A percentile compares a stretch with the other conserved stretches of the same genome.
Conservation (phyloP, 2,329 filamentous ascomycete genomes). For the Aspergillus quadricinctus region DNA sequence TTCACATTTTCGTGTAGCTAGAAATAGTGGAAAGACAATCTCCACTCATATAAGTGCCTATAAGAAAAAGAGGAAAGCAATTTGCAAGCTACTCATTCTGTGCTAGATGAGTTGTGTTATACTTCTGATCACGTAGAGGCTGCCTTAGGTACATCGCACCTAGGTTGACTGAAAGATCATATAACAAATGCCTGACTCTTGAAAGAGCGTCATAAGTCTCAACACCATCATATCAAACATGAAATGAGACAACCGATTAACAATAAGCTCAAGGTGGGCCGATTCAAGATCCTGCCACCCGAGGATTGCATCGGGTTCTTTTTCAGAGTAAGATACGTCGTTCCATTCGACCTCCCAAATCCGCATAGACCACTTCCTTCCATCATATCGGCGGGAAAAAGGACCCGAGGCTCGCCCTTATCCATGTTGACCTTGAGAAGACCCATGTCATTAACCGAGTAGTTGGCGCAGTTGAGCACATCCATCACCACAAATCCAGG, state of each 20-base stretch:
- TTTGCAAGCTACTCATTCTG: not conserved
- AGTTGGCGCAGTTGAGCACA: conserved; percentile 24
- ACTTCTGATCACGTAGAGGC: not conserved
- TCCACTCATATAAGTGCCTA: not conserved
- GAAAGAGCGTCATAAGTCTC: not conserved
- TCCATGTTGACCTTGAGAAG: conserved; percentile 25
- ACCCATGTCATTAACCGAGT: conserved; percentile 22
- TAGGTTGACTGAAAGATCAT: not conserved
- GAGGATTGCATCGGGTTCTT: not conserved
- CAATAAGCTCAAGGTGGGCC: not conserved
- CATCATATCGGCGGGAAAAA: conserved; percentile 25
- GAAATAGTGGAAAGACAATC: not conserved
- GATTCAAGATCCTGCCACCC: not conserved
- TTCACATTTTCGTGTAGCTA: not conserved
- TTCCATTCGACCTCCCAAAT: conserved; percentile 6
- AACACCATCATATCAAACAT: not conserved
- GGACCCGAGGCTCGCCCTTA: conserved; percentile 27
- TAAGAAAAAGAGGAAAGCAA: not conserved
- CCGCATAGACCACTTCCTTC: conserved; percentile 30
- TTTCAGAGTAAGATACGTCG: not conserved
- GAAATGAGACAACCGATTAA: not conserved
- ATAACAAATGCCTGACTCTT: not conserved
- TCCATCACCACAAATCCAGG: conserved; percentile 23
- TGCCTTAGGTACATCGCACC: not conserved
- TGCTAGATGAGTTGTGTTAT: not conserved